Conservation (phyloP, 1,139 yeast species). For the Suhomyces anneliseae region DNA sequence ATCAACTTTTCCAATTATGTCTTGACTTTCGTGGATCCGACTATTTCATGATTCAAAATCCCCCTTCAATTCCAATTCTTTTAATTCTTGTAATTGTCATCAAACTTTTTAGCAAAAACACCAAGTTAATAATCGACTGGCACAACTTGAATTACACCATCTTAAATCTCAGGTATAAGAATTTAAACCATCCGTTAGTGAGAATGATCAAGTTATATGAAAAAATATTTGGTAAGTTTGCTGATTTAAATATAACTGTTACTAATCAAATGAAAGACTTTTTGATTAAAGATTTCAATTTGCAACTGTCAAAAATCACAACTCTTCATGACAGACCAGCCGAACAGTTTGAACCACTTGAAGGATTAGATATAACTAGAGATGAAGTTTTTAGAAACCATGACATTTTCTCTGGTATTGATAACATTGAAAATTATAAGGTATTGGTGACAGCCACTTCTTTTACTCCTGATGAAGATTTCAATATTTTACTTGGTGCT, state of each 20-base stretch:
- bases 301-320: slow-evolving; percentile 33
- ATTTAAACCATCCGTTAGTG: slow-evolving; percentile 62
- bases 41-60: slow-evolving; percentile 82
- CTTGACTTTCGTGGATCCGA: slow-evolving; percentile 61
- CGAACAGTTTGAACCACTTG: slow-evolving; percentile 57
- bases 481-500: slow-evolving; percentile 67
- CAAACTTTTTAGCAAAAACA: slow-evolving; percentile 53
- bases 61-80: slow-evolving; percentile 87
- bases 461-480: slow-evolving; percentile 94
- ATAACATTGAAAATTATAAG: slow-evolving; percentile 44
- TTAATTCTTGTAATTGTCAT: slow-evolving; percentile 60
- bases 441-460: slow-evolving; percentile 84
- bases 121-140: slow-evolving; percentile 85
- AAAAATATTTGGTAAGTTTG: slow-evolving; percentile 53
- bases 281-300: slow-evolving; percentile 54
- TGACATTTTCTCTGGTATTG: slow-evolving; percentile 39
- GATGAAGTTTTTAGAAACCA: slow-evolving; percentile 38
- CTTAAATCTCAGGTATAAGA: slow-evolving; percentile 61
- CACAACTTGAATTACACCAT: slow-evolving; percentile 91
- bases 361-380: slow-evolving; percentile 17
- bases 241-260: slow-evolving; percentile 72
- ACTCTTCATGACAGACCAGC: slow-evolving; percentile 79
- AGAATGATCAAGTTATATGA: slow-evolving; percentile 59
- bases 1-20: slow-evolving; percentile 46
- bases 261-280: slow-evolving; percentile 71